Evolutionary conservation across 176 grass and related monocot genomes (phyloP).

Genomic region (Oryza meridionalis): DNA sequence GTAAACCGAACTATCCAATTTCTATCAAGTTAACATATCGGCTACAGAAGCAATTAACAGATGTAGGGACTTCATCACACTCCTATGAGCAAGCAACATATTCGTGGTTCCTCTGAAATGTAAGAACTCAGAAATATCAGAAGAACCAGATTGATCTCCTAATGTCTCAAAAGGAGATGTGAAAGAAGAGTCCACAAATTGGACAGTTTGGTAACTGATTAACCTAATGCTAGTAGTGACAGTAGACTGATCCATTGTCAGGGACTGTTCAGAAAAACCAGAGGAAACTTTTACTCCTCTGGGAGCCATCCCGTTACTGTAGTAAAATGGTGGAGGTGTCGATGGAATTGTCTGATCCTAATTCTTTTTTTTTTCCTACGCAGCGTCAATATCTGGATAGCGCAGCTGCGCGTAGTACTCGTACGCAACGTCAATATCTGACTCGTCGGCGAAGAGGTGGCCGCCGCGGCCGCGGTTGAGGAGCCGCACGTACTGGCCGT

Average conservation of each 20-base stretch:
- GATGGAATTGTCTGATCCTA: constrained; percentile 8
- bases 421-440: not conserved
- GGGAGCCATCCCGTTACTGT: constrained; percentile 7
- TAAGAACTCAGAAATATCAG: not conserved
- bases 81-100: not conserved
- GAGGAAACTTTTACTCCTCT: constrained; percentile 24
- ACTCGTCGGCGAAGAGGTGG: constrained; percentile 41
- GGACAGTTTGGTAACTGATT: not conserved
- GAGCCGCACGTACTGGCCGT: constrained; percentile 63
- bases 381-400: constrained; percentile 16
- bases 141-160: constrained; percentile 2
- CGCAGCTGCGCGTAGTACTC: not conserved
- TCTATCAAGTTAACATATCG: not conserved
- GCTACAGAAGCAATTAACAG: not conserved
- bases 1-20: not conserved
- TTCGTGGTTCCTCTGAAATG: not conserved
- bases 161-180: not conserved
- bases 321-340: constrained; percentile 17
- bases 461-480: constrained; percentile 46
- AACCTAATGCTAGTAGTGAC: not conserved
- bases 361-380: constrained; percentile 7
- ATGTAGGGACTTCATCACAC: not conserved
- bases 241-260: not conserved
- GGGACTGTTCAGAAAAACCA: constrained; percentile 11
- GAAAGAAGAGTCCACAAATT: not conserved